phyloP scores from a whole-genome alignment of 2,329 filamentous ascomycete species.

The Pseudogymnoascus sp. region DNA sequence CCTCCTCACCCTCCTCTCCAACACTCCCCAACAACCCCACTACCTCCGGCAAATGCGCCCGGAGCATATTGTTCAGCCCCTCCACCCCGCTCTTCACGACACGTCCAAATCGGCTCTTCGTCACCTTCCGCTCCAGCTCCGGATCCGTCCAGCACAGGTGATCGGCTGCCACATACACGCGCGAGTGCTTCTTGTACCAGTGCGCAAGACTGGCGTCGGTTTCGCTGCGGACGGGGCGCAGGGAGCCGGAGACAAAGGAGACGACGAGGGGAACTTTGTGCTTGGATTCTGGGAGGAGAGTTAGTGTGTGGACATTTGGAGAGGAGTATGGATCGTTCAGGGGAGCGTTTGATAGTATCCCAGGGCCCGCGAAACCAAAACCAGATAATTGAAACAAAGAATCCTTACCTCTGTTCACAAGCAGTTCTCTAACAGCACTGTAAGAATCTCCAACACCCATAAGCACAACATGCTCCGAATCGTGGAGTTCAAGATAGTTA shows the following conservation, averaged over 20 bases:
- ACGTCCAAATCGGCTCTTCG: constrained; percentile 53
- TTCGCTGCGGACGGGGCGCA: constrained; percentile 74
- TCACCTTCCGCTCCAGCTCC: constrained; percentile 51
- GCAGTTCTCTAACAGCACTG: constrained; percentile 70
- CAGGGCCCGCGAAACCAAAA: neutral
- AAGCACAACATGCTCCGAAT: constrained; percentile 69
- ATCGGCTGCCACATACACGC: constrained; percentile 66
- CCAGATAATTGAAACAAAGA: neutral
- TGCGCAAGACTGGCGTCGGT: constrained; percentile 61
- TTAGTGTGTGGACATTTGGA: constrained; percentile 13
- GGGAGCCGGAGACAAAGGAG: constrained; percentile 70
- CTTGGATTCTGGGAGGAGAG: constrained; percentile 48
- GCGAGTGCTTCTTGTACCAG: constrained; percentile 81
- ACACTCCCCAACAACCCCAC: constrained; percentile 41
- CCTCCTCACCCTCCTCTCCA: constrained; percentile 17
- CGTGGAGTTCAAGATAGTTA: constrained; percentile 81
- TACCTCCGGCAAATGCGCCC: constrained; percentile 44
- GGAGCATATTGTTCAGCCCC: constrained; percentile 51
- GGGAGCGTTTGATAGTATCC: neutral
- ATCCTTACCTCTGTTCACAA: constrained; percentile 63
- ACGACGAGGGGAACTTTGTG: constrained; percentile 63
- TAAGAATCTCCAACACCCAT: constrained; percentile 89
- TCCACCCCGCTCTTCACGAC: constrained; percentile 45
- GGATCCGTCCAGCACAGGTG: constrained; percentile 70
- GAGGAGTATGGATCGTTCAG: neutral